Evolutionary conservation across 2,329 filamentous ascomycete species (phyloP).

Genomic region (Neonectria sp.): DNA sequence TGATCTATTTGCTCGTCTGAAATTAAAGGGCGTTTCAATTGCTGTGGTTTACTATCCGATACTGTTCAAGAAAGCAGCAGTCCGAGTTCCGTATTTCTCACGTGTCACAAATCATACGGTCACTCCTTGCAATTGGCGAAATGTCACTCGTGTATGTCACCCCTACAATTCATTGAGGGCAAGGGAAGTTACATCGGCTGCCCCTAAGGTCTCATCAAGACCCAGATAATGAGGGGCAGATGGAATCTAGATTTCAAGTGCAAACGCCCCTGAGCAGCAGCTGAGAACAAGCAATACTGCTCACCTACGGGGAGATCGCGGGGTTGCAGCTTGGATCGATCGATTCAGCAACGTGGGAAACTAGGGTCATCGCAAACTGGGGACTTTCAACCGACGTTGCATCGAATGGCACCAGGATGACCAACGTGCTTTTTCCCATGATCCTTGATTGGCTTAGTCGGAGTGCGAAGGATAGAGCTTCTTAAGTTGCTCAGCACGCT

Average conservation of each 20-base stretch:
- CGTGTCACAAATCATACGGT: not conserved
- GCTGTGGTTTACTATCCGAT: not conserved
- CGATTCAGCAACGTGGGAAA: slow-evolving; percentile 25
- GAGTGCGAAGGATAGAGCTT: slow-evolving; percentile 3
- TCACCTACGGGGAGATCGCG: not conserved
- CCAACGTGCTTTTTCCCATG: slow-evolving; percentile 7
- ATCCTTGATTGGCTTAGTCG: slow-evolving; percentile 14
- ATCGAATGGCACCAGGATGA: slow-evolving; percentile 23
- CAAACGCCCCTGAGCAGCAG: slow-evolving; percentile 8
- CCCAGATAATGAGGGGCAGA: slow-evolving; percentile 5
- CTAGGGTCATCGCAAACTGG: slow-evolving; percentile 25
- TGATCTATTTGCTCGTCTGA: not conserved
- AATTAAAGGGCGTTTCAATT: not conserved
- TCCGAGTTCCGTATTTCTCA: not conserved
- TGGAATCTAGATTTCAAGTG: slow-evolving; percentile 10
- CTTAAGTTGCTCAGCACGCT: slow-evolving; percentile 7
- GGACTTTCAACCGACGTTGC: slow-evolving; percentile 11
- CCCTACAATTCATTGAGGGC: not conserved
- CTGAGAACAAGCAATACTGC: slow-evolving; percentile 6
- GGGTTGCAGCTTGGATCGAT: slow-evolving; percentile 20
- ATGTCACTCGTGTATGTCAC: not conserved
- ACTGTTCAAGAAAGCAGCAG: not conserved
- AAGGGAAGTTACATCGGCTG: too few relatives aligned
- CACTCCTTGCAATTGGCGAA: not conserved
- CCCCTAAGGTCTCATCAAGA: slow-evolving; percentile 8